Evolutionary conservation across 1,284 basidiomycete species (phyloP), one percentile per base, ranked within the genome.

Genomic region (Ustilago tritici): DNA sequence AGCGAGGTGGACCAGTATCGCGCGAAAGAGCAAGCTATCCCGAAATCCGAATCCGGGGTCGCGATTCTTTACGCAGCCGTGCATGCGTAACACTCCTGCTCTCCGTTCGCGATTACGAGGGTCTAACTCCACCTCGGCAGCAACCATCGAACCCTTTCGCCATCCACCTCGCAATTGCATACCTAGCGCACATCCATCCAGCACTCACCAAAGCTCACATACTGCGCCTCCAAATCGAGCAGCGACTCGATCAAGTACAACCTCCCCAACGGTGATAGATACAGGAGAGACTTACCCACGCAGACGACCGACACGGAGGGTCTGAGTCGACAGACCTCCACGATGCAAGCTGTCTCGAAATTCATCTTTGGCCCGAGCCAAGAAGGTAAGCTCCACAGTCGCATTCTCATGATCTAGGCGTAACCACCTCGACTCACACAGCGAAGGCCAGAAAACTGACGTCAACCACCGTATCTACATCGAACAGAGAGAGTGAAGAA

Each of bases 341-440:
- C 34, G 15, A 95, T 95, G 93, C 93, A 95, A 87, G 88, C 92
- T 36, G 91, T 96, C 78, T 94, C 93, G 82, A 91, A 93, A 57
- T 95, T 95, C 87, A 88, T 98, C 46, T 98, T 97, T 88, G 95
- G 95, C 3, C 95, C 95, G 19, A 93, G 94, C 0, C 92, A 95
- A 40, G 95, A 98, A 87, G 96, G 98, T 78, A 52, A 61, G 80
- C 38, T 35, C 4, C 35, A 32, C 55, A 36, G 17, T 28, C 5
- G 2, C 17, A n/a, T 34, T 31, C 41, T 3, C 43, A 49, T 2
- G 23, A 11, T 12, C 9, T 5, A 50, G 28, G 7, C 11, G 0
- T 15, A 8, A 23, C 3, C 10, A 23, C 23, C n/a, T 5, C 31
- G 56, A 19, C 28, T 28, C 14, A 17, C 50, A 12, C 50, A 53